A percentile compares a stretch with the other conserved stretches of the same genome.
phyloP scores from a whole-genome alignment of 352 stramenopile genomes.

The Phytophthora pseudosyringae region DNA sequence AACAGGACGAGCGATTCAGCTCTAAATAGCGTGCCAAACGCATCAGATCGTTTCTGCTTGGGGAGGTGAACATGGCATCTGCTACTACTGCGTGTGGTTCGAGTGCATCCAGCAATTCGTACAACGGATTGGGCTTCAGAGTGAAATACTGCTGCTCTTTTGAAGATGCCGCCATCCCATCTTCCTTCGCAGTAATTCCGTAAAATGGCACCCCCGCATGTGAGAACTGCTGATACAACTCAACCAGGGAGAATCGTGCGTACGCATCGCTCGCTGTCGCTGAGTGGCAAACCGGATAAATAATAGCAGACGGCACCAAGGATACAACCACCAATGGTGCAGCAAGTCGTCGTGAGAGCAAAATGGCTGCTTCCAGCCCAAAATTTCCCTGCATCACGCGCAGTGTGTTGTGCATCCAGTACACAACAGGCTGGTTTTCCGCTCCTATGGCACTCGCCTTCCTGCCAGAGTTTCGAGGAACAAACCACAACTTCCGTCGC shows the following conservation, averaged over 20 bases:
- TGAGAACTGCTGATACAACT: constrained; percentile 55
- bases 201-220: constrained; percentile 51
- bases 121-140: constrained; percentile 38
- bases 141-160: constrained; percentile 1
- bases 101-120: constrained; percentile 49
- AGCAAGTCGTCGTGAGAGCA: constrained; percentile 49
- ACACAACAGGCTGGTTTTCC: constrained; percentile 50
- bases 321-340: constrained; percentile 55
- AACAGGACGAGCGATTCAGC: constrained; percentile 39
- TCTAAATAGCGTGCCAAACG: constrained; percentile 43
- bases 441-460: constrained; percentile 7
- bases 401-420: constrained; percentile 73
- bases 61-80: constrained; percentile 43
- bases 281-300: constrained; percentile 66
- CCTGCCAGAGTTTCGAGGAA: constrained; percentile 18
- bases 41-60: constrained; percentile 42
- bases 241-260: constrained; percentile 53
- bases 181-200: constrained; percentile 44
- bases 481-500: constrained; percentile 52
- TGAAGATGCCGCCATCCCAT: neutral
- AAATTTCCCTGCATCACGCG: constrained; percentile 73
- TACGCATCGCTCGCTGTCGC: constrained; percentile 63
- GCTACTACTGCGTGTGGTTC: constrained; percentile 49
- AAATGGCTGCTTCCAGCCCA: constrained; percentile 54
- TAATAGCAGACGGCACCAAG: constrained; percentile 51